These are phyloP conservation scores for Saccharum officinarum DNA, from an alignment of 176 grass and related monocot species.

Conservation along the genomic window DNA sequence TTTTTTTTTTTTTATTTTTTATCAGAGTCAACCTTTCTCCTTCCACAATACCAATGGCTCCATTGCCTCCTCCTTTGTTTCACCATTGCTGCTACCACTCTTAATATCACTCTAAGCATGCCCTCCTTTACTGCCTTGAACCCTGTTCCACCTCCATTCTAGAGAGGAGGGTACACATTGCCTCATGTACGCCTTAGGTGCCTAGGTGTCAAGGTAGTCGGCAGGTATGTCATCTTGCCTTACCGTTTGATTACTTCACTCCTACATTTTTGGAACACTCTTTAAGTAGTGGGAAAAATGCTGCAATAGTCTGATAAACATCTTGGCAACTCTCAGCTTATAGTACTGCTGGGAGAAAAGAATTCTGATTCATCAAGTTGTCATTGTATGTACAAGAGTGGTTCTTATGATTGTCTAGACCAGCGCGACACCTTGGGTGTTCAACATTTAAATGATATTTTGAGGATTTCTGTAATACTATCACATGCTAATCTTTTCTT, in stretches of 20 bases:
- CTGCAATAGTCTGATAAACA: background rate
- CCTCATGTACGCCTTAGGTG: background rate
- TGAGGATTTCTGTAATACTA: background rate
- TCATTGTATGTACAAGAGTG: background rate
- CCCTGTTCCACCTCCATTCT: background rate
- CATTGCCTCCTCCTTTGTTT: background rate
- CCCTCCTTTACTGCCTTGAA: background rate
- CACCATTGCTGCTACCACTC: background rate
- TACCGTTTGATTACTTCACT: background rate
- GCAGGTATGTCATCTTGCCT: background rate
- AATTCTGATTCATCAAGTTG: background rate
- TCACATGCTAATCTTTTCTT: slow-evolving; percentile 9
- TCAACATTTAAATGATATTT: background rate
- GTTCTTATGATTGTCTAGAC: background rate
- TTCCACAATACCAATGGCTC: background rate
- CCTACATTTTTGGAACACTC: background rate
- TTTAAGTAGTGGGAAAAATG: background rate
- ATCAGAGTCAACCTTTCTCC: background rate
- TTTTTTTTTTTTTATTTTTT: background rate
- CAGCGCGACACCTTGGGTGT: background rate
- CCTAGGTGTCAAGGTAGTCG: background rate
- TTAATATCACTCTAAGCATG: background rate
- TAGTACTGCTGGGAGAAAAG: background rate
- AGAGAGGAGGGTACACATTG: background rate
- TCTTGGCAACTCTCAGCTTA: background rate